Evolutionary conservation across 768 basidiomycete species (phyloP).

Genomic region (Stropharia rugosoannulata): DNA sequence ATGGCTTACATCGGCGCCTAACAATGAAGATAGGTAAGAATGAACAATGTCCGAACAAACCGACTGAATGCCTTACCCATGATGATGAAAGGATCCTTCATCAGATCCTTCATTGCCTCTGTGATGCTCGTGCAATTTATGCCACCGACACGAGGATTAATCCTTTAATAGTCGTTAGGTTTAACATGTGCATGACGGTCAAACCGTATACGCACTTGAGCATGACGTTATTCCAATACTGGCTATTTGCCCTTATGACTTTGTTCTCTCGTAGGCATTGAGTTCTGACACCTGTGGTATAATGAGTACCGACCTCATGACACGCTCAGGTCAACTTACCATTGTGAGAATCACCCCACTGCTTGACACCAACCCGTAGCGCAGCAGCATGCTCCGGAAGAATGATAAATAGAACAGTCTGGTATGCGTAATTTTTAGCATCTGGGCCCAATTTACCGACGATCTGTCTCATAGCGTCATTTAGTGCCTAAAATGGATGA

Average conservation of each 20-base stretch:
- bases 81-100: conserved; percentile 33
- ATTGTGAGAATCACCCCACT: conserved; percentile 47
- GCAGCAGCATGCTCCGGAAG: conserved; percentile 49
- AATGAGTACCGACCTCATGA: conserved; percentile 4
- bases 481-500: not conserved
- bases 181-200: not conserved
- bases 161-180: conserved; percentile 24
- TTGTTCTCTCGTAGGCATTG: conserved; percentile 44
- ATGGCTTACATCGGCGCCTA: conserved; percentile 65
- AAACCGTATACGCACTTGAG: conserved; percentile 40
- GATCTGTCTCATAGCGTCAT: not conserved
- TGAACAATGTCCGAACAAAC: not conserved
- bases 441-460: not conserved
- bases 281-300: conserved; percentile 34
- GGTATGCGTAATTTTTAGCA: not conserved
- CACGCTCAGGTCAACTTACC: conserved; percentile 17
- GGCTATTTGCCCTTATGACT: conserved; percentile 31
- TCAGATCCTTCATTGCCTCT: conserved; percentile 22
- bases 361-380: conserved; percentile 47
- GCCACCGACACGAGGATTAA: conserved; percentile 58
- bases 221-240: conserved; percentile 58
- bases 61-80: conserved; percentile 27
- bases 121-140: conserved; percentile 36
- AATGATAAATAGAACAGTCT: conserved; percentile 46
- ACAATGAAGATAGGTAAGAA: not conserved